These are phyloP conservation scores for Falciphora oryzae DNA, from an alignment of 2,329 filamentous ascomycete genomes.

Conservation along the genomic window DNA sequence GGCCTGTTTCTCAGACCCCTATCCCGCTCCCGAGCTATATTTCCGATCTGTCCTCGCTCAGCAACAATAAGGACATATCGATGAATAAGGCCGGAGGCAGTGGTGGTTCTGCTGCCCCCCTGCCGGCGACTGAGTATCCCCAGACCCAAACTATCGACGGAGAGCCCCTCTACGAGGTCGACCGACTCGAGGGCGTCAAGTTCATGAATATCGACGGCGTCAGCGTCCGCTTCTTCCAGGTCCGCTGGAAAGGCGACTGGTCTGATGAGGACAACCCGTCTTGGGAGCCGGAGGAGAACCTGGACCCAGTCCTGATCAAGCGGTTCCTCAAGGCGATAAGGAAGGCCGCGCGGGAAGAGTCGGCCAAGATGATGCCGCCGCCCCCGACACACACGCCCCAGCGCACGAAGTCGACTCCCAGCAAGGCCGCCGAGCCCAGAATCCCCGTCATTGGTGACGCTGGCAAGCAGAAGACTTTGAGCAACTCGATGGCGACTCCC, in stretches of 20 bases:
- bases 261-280: conserved; percentile 49
- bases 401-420: no score
- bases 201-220: conserved; percentile 30
- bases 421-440: neutral
- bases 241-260: conserved; percentile 54
- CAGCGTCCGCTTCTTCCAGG: conserved; percentile 40
- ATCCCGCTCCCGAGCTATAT: neutral
- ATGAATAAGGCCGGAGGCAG: neutral
- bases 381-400: neutral
- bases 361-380: neutral
- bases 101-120: neutral
- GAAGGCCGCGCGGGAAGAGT: conserved; percentile 15
- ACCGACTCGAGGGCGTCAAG: conserved; percentile 37
- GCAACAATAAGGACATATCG: neutral
- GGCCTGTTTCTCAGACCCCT: neutral
- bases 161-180: conserved; percentile 29
- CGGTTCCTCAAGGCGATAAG: conserved; percentile 31
- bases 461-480: neutral
- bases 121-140: neutral
- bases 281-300: conserved; percentile 51
- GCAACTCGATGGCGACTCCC: neutral
- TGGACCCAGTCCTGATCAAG: conserved; percentile 34
- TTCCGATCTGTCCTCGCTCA: no score
- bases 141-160: conserved; percentile 5
- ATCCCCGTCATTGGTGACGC: neutral